phyloP scores from a whole-genome alignment of 805 yeast genomes.

The Saturnispora zaruensis region DNA sequence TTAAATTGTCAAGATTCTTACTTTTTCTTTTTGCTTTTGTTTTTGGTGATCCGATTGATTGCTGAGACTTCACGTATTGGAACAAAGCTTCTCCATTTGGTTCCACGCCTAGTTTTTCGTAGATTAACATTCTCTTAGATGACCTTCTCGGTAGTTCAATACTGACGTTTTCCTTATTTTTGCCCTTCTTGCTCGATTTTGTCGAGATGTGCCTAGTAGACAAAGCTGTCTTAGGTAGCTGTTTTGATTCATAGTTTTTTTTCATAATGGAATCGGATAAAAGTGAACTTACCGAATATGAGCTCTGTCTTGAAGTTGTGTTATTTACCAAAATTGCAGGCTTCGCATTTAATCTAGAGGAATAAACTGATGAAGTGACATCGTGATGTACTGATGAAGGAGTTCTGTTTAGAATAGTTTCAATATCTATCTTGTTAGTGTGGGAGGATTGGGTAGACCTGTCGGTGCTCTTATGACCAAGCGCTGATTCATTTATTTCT shows the following conservation, averaged over 20 bases:
- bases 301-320: background rate
- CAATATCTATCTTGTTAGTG: background rate
- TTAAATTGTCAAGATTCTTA: conserved; percentile 4
- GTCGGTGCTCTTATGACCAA: background rate
- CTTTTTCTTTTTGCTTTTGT: background rate
- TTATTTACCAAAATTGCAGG: background rate
- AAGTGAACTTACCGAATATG: background rate
- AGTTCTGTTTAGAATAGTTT: background rate
- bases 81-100: conserved; percentile 3
- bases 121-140: conserved; percentile 9
- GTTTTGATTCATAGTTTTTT: background rate
- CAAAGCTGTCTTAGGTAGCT: background rate
- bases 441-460: background rate
- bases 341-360: background rate
- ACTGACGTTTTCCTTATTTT: background rate
- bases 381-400: background rate
- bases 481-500: background rate
- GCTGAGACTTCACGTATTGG: conserved; percentile 2
- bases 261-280: background rate
- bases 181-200: background rate
- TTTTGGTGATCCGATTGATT: background rate
- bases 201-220: background rate
- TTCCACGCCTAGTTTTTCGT: conserved; percentile 5
- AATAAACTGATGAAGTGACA: background rate
- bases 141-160: conserved; percentile 13